A percentile compares a stretch with the other conserved stretches of the same genome.
Evolutionary conservation across 768 basidiomycete genomes (phyloP).

Genomic region (Cyclocybe aegerita): DNA sequence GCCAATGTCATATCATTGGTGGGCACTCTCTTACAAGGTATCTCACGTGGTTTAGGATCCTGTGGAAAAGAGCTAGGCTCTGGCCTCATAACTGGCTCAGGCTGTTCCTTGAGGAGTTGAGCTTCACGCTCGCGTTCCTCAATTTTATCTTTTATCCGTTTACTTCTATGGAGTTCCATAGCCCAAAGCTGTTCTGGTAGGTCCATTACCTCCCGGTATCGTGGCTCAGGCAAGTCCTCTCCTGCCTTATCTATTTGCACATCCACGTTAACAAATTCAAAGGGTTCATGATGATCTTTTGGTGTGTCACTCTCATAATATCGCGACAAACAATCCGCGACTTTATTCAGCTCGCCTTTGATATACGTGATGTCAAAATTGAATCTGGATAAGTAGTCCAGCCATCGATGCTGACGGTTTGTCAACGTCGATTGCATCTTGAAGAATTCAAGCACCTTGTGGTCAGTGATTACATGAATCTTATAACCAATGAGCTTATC

Average conservation of each 20-base stretch:
- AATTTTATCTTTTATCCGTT: background rate
- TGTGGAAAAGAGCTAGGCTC: no score
- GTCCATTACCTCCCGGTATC: conserved; percentile 13
- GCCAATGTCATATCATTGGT: no score
- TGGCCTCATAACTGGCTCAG: background rate
- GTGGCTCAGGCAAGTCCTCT: conserved; percentile 15
- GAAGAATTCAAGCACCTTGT: conserved; percentile 29
- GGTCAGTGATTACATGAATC: conserved; percentile 31
- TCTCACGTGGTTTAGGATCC: no score
- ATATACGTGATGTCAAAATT: conserved; percentile 15
- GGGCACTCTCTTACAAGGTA: background rate
- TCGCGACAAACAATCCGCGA: conserved; percentile 11
- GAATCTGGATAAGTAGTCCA: conserved; percentile 11
- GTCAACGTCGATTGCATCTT: conserved; percentile 21
- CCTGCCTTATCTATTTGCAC: conserved; percentile 14
- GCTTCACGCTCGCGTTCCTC: background rate
- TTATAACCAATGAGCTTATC: conserved; percentile 28
- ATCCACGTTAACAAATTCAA: conserved; percentile 22
- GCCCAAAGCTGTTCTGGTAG: conserved; percentile 7
- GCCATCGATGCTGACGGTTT: conserved; percentile 8
- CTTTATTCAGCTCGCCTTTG: conserved; percentile 9
- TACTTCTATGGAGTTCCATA: conserved; percentile 2
- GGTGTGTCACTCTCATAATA: conserved; percentile 24
- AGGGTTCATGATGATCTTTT: conserved; percentile 7
- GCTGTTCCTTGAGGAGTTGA: background rate